These are phyloP conservation scores for Fusarium dlaminii DNA, from an alignment of 2,329 filamentous ascomycete genomes.

Conservation along the genomic window DNA sequence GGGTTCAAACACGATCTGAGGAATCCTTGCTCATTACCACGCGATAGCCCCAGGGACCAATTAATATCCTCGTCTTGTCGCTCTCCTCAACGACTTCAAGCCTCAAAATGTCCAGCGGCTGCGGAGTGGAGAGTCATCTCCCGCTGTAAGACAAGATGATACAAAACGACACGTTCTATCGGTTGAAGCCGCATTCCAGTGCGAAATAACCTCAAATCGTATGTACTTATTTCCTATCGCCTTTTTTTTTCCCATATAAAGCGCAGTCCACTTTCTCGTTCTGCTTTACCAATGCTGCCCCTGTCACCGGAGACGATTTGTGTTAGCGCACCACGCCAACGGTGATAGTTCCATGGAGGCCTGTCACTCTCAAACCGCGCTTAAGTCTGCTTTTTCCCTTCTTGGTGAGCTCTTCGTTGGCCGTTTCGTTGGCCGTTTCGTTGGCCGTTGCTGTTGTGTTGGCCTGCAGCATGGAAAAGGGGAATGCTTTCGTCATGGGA, in stretches of 20 bases:
- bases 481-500: background rate
- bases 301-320: conserved; percentile 13
- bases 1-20: background rate
- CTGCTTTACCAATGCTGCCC: background rate
- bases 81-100: conserved; percentile 12
- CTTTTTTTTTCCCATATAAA: background rate
- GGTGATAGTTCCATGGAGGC: conserved; percentile 24
- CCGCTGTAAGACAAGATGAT: conserved; percentile 22
- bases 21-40: conserved; percentile 13
- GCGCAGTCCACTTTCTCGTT: background rate
- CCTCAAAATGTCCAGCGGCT: background rate
- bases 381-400: background rate
- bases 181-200: conserved; percentile 12
- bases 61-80: background rate
- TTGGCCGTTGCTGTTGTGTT: background rate
- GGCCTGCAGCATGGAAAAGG: background rate
- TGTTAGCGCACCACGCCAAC: conserved; percentile 25
- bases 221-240: background rate
- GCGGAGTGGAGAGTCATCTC: background rate
- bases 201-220: conserved; percentile 1
- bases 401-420: background rate
- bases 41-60: background rate
- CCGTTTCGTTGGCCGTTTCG: too few relatives aligned
- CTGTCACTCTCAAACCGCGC: conserved; percentile 18
- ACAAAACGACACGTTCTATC: background rate